Percentiles rank a stretch among this genome's conserved stretches.
Conservation (phyloP, 2,329 filamentous ascomycete genomes). For the Orbilia javanica region DNA sequence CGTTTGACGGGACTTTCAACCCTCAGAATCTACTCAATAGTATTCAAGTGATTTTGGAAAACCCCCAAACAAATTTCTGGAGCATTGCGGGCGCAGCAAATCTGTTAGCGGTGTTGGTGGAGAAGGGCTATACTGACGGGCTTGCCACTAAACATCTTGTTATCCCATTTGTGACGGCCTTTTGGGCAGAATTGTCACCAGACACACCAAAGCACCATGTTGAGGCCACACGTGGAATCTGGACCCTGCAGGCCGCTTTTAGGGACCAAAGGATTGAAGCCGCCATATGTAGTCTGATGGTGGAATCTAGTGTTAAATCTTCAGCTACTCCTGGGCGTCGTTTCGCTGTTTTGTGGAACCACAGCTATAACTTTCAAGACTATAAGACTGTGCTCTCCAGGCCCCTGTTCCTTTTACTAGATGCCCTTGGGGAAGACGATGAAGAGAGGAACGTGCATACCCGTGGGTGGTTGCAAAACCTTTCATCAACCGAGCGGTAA, state of each 20-base stretch:
- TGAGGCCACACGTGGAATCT: constrained; percentile 86
- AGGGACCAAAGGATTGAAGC: constrained; percentile 82
- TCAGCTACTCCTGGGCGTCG: constrained; percentile 75
- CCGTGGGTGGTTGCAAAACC: constrained; percentile 81
- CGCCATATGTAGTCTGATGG: constrained; percentile 77
- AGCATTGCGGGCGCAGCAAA: constrained; percentile 59
- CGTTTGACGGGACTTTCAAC: constrained; percentile 49
- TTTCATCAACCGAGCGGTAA: constrained; percentile 68
- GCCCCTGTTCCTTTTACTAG: constrained; percentile 84
- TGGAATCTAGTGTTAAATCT: constrained; percentile 70
- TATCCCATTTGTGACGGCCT: constrained; percentile 75
- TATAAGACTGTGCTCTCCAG: constrained; percentile 82
- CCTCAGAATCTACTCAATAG: constrained; percentile 26
- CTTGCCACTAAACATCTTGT: constrained; percentile 73
- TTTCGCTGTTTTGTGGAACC: constrained; percentile 85
- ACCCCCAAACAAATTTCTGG: constrained; percentile 55
- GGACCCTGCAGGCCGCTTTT: constrained; percentile 83
- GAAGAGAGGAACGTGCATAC: constrained; percentile 81
- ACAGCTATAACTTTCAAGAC: constrained; percentile 69
- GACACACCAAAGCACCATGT: constrained; percentile 91
- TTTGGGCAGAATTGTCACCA: constrained; percentile 87
- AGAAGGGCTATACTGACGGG: constrained; percentile 63
- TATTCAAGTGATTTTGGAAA: constrained; percentile 34
- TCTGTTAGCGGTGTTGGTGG: constrained; percentile 62
- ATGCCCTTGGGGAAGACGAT: constrained; percentile 79